phyloP scores from a whole-genome alignment of 805 yeast species.

The Isabelozyma rhagii region DNA sequence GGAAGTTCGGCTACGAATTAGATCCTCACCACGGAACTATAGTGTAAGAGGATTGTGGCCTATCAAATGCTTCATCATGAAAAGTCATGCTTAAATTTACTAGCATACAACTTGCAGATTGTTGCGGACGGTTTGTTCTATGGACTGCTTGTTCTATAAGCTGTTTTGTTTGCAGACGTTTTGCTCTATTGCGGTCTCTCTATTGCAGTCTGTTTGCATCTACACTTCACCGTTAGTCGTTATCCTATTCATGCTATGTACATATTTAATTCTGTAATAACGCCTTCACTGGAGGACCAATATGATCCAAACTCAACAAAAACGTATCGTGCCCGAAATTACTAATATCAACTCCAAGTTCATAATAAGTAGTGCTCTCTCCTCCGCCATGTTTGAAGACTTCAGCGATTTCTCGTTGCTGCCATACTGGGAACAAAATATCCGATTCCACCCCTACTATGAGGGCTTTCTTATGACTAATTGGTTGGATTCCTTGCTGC shows the following conservation, averaged over 20 bases:
- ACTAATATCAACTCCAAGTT: slow-evolving; percentile 72
- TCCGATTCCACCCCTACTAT: slow-evolving; percentile 94
- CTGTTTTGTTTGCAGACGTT: too few relatives aligned
- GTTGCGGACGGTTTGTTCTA: too few relatives aligned
- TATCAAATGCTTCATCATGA: background rate
- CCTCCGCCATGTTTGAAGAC: slow-evolving; percentile 38
- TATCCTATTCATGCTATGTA: background rate
- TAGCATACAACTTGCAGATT: too few relatives aligned
- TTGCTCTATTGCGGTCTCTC: too few relatives aligned
- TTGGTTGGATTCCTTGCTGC: slow-evolving; percentile 56
- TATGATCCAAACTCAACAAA: slow-evolving; percentile 70
- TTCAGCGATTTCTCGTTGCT: slow-evolving; percentile 76
- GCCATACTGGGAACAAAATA: slow-evolving; percentile 91
- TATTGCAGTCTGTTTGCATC: background rate
- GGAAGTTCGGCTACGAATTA: slow-evolving; percentile 62
- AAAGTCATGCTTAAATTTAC: too few relatives aligned
- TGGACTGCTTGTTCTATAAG: too few relatives aligned
- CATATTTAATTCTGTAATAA: slow-evolving; percentile 44
- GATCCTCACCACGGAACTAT: slow-evolving; percentile 54
- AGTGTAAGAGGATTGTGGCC: slow-evolving; percentile 18
- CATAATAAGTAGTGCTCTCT: slow-evolving; percentile 54
- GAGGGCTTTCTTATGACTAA: slow-evolving; percentile 63
- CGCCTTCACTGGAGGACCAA: slow-evolving; percentile 70
- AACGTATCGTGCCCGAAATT: slow-evolving; percentile 92
- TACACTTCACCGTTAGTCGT: background rate